Evolutionary conservation across 805 yeast genomes (phyloP).

Genomic region (Kazachstania kunashirensis): DNA sequence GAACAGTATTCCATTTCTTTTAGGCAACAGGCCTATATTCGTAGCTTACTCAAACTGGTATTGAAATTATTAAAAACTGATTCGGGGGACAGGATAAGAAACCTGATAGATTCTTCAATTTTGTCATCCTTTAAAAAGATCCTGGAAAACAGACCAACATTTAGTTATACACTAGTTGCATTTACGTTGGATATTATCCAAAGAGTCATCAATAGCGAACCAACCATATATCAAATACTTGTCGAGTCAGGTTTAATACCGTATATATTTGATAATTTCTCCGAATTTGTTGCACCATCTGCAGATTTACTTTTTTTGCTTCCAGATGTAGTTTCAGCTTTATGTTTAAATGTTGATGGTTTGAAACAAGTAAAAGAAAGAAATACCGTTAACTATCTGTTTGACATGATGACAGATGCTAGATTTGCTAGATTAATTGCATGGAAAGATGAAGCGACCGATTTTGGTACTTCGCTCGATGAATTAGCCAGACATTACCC

Average conservation of each 20-base stretch:
- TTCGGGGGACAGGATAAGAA: conserved; percentile 75
- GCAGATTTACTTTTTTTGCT: conserved; percentile 50
- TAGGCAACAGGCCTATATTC: conserved; percentile 50
- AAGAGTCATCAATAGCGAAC: conserved; percentile 76
- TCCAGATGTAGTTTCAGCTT: conserved; percentile 73
- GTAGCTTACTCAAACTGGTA: conserved; percentile 53
- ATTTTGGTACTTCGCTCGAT: conserved; percentile 62
- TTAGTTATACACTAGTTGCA: conserved; percentile 59
- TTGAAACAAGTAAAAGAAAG: conserved; percentile 40
- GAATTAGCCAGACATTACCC: conserved; percentile 81
- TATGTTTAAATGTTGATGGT: conserved; percentile 70
- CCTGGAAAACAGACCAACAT: conserved; percentile 43
- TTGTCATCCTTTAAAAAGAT: conserved; percentile 51
- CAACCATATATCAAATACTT: conserved; percentile 74
- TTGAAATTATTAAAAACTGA: conserved; percentile 58
- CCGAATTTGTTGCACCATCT: conserved; percentile 45
- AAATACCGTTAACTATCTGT: conserved; percentile 34
- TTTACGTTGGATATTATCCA: conserved; percentile 55
- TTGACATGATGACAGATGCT: conserved; percentile 43
- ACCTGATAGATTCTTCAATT: conserved; percentile 78
- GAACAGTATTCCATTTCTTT: conserved; percentile 46
- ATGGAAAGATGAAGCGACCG: conserved; percentile 41
- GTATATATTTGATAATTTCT: conserved; percentile 49
- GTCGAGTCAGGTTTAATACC: conserved; percentile 71
- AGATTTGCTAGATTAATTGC: conserved; percentile 46